Evolutionary conservation across 1,284 basidiomycete genomes (phyloP), one percentile per base, ranked within the genome.

Genomic region (Ganoderma resinaceum): DNA sequence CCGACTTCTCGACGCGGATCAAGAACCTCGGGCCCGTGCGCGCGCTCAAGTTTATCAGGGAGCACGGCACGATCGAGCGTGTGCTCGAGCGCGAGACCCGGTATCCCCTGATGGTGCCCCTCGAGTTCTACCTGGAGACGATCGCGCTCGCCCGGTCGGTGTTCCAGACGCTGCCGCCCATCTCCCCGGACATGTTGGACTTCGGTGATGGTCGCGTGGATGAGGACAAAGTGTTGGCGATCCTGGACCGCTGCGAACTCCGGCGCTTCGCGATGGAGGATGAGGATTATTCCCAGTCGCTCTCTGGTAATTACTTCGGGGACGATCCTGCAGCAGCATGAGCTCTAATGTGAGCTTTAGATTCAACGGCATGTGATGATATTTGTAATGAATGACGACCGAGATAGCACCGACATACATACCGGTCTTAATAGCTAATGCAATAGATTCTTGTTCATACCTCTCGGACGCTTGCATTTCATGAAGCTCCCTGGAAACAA

Each of bases 1-100:
- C 95, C 0, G 95, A 97, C 79, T 96, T 97, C 73, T 91, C 93
- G 0, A 87, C 90, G 57, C 88, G 95, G 1, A 92, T 97, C 71
- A 90, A 87, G 67, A 89, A 91, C 64, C 82, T 97, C 3, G 95
- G 95, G 0, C 94, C 95, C 0, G 78, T 80, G 0, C 89, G 88
- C 1, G 94, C 94, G 0, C 86, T 92, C 75, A 87, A 87, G 70
- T 87, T 93, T 68, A 92, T 97, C 62, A 83, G 85, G 58, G 79
- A 86, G 72, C 81, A 95, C 76, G 89, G 89, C 1, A 84, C 86
- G 9, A 96, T 97, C 73, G 95, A 96, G 79, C 80, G 81, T 2
- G 83, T 96, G 52, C 77, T 97, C 11, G 82, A 85, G 58, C 76
- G 80, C 31, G 88, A 92, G 76, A 80, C 77, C 4, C 86, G 84